Percentiles rank a stretch among this genome's conserved stretches.
Evolutionary conservation across 306 rosid genomes (phyloP).

Genomic region (Luffa aegyptiaca): DNA sequence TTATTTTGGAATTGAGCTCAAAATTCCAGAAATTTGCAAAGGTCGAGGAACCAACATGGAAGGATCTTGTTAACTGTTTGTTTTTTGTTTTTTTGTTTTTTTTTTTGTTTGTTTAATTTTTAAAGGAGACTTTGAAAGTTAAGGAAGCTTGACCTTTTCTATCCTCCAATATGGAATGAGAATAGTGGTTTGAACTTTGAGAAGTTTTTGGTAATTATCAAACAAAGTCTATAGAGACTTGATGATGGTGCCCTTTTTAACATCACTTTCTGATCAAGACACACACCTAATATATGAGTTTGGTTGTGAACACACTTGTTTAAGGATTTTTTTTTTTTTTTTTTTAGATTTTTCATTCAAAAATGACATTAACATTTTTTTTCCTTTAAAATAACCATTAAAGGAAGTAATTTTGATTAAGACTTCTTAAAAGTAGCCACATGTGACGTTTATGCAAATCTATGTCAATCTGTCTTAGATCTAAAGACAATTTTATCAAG

Average conservation of each 20-base stretch:
- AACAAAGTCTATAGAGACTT: background rate
- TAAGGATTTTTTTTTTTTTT: background rate
- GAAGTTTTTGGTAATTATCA: background rate
- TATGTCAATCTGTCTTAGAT: background rate
- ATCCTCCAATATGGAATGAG: conserved; percentile 8
- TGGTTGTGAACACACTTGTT: background rate
- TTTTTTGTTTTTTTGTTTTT: background rate
- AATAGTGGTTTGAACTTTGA: conserved; percentile 1
- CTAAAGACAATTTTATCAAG: background rate
- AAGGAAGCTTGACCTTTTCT: background rate
- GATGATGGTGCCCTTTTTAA: conserved; percentile 1
- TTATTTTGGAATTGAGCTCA: background rate
- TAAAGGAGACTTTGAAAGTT: background rate
- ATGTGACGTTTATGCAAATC: background rate
- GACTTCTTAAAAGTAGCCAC: background rate
- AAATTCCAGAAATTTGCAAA: background rate
- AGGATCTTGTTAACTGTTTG: background rate
- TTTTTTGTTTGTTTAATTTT: too few species aligned
- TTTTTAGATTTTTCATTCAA: background rate
- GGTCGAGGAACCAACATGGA: background rate
- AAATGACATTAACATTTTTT: background rate
- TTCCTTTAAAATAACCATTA: background rate
- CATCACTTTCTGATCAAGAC: conserved; percentile 6
- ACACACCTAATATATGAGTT: background rate
- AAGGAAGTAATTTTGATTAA: background rate